A percentile compares a stretch with the other conserved stretches of the same genome.
Conservation (phyloP, 495 filamentous ascomycete genomes). For the Mytilinidion resinicola region DNA sequence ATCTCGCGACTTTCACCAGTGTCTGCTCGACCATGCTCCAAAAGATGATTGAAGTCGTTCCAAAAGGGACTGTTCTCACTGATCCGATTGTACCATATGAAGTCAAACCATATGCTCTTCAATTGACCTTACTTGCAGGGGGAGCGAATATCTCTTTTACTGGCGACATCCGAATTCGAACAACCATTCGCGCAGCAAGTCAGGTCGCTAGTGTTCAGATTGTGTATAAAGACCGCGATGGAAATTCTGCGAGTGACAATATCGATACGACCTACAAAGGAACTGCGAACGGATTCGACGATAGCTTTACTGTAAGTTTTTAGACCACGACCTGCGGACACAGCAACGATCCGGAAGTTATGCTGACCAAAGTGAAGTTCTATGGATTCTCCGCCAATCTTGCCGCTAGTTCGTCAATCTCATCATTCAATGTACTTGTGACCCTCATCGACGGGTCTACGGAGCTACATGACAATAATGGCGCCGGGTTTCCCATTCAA, state of each 20-base stretch:
- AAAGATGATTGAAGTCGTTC: conserved; percentile 58
- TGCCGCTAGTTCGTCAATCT: conserved; percentile 33
- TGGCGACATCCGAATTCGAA: conserved; percentile 40
- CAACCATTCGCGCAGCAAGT: conserved; percentile 28
- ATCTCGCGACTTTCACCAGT: conserved; percentile 38
- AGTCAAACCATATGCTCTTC: conserved; percentile 50
- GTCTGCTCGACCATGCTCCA: conserved; percentile 49
- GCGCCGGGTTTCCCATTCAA: conserved; percentile 34
- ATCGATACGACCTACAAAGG: conserved; percentile 43
- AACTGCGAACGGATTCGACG: conserved; percentile 50
- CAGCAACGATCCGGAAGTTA: background rate
- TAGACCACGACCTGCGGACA: too few relatives aligned
- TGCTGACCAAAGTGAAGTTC: conserved; percentile 29
- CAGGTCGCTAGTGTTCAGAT: conserved; percentile 34
- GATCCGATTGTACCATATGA: conserved; percentile 50
- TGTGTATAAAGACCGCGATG: conserved; percentile 35
- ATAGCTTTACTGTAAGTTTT: conserved; percentile 47
- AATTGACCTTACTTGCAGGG: conserved; percentile 36
- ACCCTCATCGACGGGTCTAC: conserved; percentile 24
- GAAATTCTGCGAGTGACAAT: conserved; percentile 31
- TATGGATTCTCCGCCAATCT: conserved; percentile 35
- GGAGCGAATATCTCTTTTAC: conserved; percentile 35
- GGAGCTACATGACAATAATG: conserved; percentile 36
- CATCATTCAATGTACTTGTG: conserved; percentile 37
- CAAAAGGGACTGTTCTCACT: conserved; percentile 45